A percentile compares a stretch with the other conserved stretches of the same genome.
Conservation (phyloP, 352 stramenopile species). For the Phytophthora vignae region DNA sequence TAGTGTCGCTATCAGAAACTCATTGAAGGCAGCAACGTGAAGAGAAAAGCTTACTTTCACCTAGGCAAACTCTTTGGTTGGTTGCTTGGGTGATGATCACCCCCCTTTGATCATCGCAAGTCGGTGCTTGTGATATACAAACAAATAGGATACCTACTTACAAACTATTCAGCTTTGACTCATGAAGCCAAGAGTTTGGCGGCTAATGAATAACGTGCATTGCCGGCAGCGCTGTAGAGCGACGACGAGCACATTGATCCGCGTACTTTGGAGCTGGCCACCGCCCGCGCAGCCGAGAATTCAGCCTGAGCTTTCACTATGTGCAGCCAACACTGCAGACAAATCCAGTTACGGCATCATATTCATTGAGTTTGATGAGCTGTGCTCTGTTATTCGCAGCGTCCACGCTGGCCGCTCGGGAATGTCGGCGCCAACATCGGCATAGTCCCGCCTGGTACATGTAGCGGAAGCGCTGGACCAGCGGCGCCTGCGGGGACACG, state of each 20-base stretch:
- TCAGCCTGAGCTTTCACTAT: not conserved
- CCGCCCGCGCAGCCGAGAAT: not conserved
- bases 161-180: not conserved
- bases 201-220: not conserved
- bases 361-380: constrained; percentile 11
- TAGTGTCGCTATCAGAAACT: not conserved
- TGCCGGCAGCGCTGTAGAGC: not conserved
- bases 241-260: not conserved
- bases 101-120: too few relatives aligned
- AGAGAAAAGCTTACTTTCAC: not conserved
- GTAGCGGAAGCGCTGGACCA: not conserved
- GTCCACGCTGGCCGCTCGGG: not conserved
- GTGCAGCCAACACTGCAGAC: not conserved
- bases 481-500: not conserved
- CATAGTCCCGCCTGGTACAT: constrained; percentile 2
- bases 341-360: not conserved
- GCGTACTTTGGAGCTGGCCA: not conserved
- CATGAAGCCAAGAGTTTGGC: not conserved
- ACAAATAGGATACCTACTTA: not conserved
- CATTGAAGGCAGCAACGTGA: not conserved
- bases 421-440: not conserved
- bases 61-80: not conserved
- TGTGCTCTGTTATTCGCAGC: constrained; percentile 11
- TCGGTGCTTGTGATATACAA: too few relatives aligned
- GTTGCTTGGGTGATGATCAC: too few relatives aligned